A percentile compares a stretch with the other conserved stretches of the same genome.
Conservation (phyloP, 208 protist genomes). For the Acanthamoeba sp. region DNA sequence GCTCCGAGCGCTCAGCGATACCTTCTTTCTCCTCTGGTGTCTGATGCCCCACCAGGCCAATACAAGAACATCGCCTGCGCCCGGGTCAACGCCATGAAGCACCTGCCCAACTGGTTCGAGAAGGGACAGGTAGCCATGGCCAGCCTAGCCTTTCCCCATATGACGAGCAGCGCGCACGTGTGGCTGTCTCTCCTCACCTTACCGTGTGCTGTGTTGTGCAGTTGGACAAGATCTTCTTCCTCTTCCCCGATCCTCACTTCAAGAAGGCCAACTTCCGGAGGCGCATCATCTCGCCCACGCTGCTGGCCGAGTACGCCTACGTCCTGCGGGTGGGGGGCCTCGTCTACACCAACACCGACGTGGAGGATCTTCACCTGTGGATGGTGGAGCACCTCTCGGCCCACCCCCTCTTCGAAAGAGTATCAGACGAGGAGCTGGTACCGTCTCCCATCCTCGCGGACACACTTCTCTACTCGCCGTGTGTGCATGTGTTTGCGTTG, state of each 20-base stretch:
- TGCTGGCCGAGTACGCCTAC: constrained; percentile 98
- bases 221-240: constrained; percentile 97
- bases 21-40: not conserved
- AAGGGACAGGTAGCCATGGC: constrained; percentile 93
- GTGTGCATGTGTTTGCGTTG: not conserved
- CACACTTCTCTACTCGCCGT: not conserved
- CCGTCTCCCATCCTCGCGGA: not conserved
- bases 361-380: constrained; percentile 94
- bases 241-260: constrained; percentile 99
- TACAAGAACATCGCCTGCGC: constrained; percentile 97
- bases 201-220: constrained; percentile 75
- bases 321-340: constrained; percentile 94
- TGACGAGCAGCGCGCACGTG: not conserved
- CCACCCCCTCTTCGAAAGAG: constrained; percentile 94
- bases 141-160: not conserved
- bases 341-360: constrained; percentile 97
- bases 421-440: constrained; percentile 84
- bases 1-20: too few species aligned
- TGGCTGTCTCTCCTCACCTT: not conserved
- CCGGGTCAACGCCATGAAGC: constrained; percentile 98
- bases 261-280: constrained; percentile 98
- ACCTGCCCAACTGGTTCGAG: constrained; percentile 96
- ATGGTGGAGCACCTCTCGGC: constrained; percentile 93
- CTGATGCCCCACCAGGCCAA: too few species aligned
- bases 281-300: constrained; percentile 96